A percentile compares a stretch with the other conserved stretches of the same genome.
These are phyloP conservation scores for Ophiostoma triangulosporum DNA, from an alignment of 2,329 filamentous ascomycete genomes.

Conservation along the genomic window DNA sequence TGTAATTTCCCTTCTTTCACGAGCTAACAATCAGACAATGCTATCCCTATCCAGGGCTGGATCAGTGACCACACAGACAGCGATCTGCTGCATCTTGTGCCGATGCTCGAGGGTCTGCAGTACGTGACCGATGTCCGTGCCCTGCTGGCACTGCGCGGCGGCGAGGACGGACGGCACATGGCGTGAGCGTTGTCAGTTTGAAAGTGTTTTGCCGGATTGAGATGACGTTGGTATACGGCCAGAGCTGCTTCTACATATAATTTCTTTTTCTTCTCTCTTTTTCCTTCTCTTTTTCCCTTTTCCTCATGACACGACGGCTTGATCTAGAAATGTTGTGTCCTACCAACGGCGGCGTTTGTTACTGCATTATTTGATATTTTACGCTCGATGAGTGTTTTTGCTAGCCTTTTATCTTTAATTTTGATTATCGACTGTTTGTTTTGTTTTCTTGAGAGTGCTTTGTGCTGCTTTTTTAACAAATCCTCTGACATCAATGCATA, in stretches of 20 bases:
- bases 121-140: conserved; percentile 94
- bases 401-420: too few species aligned
- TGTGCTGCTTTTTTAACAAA: too few species aligned
- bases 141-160: conserved; percentile 73
- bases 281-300: not conserved
- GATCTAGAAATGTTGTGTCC: not conserved
- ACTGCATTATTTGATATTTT: not conserved
- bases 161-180: conserved; percentile 58
- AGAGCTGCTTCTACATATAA: not conserved
- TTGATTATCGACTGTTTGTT: too few species aligned
- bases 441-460: too few species aligned
- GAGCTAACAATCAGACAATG: conserved; percentile 57
- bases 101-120: conserved; percentile 83
- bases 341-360: not conserved
- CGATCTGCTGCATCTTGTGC: conserved; percentile 83
- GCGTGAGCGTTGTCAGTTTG: conserved; percentile 20
- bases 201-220: too few species aligned
- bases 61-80: conserved; percentile 97
- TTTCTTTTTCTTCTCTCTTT: not conserved
- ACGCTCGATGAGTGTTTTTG: too few species aligned
- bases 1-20: not conserved
- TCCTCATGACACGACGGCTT: not conserved
- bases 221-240: too few species aligned
- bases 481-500: too few species aligned
- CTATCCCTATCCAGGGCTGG: conserved; percentile 98